Evolutionary conservation across 768 basidiomycete species (phyloP).

Genomic region (Coprinopsis strossmayeri): DNA sequence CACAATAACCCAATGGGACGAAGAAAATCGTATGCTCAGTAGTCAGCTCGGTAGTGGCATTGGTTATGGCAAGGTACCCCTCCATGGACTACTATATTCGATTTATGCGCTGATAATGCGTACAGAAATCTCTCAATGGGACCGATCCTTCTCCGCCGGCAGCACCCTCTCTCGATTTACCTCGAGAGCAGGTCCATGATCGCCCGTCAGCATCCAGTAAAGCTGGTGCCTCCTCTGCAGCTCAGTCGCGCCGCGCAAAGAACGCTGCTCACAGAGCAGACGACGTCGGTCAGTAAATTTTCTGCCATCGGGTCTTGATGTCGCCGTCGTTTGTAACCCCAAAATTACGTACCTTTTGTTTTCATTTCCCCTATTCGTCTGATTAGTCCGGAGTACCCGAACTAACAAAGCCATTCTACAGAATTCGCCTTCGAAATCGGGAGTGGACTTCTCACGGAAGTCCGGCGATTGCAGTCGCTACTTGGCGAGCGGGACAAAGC

Average conservation of each 20-base stretch:
- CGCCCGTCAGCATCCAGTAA: conserved; percentile 49
- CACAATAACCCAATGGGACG: conserved; percentile 71
- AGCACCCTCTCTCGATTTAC: conserved; percentile 35
- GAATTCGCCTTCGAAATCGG: conserved; percentile 99
- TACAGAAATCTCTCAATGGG: conserved; percentile 38
- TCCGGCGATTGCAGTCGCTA: conserved; percentile 84
- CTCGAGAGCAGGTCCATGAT: conserved; percentile 51
- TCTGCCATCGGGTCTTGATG: conserved; percentile 5
- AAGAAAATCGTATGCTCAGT: conserved; percentile 71
- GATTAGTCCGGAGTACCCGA: background rate
- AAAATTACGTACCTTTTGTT: conserved; percentile 1
- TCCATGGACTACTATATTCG: conserved; percentile 3
- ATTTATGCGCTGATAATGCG: no score
- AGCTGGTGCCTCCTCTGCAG: conserved; percentile 49
- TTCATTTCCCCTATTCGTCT: background rate
- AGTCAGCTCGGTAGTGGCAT: conserved; percentile 54
- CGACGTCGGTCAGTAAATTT: conserved; percentile 62
- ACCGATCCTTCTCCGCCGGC: conserved; percentile 36
- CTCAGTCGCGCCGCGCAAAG: conserved; percentile 84
- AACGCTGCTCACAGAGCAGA: conserved; percentile 88
- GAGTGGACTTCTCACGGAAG: conserved; percentile 85
- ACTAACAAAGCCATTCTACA: conserved; percentile 19
- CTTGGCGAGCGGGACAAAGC: conserved; percentile 90
- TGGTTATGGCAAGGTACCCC: conserved; percentile 37
- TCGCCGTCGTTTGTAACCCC: conserved; percentile 4